Percentiles rank a stretch among this genome's conserved stretches.
phyloP scores from a whole-genome alignment of 176 grass and related monocot species.

The Canna indica region DNA sequence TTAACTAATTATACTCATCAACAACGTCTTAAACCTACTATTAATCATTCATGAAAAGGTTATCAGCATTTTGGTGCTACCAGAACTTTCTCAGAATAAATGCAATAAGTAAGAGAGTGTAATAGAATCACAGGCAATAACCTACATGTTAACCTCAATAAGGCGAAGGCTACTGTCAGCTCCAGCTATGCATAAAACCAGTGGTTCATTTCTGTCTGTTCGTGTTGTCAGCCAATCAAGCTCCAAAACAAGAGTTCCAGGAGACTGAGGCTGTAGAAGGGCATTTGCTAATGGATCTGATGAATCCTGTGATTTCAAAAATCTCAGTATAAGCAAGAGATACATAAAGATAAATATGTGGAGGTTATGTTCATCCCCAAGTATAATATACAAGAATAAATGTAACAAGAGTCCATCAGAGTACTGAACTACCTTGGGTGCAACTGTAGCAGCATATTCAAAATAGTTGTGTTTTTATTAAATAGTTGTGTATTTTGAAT shows the following conservation, averaged over 20 bases:
- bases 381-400: no score
- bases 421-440: not conserved
- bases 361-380: not conserved
- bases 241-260: conserved; percentile 95
- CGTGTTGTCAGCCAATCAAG: conserved; percentile 94
- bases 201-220: conserved; percentile 78
- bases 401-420: no score
- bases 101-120: not conserved
- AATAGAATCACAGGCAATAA: conserved; percentile 23
- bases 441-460: no score
- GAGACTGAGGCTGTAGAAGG: conserved; percentile 91
- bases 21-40: not conserved
- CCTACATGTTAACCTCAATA: conserved; percentile 97
- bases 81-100: not conserved
- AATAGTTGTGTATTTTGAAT: not conserved
- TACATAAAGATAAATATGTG: not conserved
- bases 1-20: not conserved
- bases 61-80: not conserved
- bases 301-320: conserved; percentile 63
- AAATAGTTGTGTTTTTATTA: not conserved
- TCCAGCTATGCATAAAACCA: conserved; percentile 91
- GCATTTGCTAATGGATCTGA: conserved; percentile 95
- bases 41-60: not conserved
- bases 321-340: not conserved
- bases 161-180: conserved; percentile 97